Evolutionary conservation across 2,329 filamentous ascomycete species (phyloP).

Genomic region (Phoma herbarum): DNA sequence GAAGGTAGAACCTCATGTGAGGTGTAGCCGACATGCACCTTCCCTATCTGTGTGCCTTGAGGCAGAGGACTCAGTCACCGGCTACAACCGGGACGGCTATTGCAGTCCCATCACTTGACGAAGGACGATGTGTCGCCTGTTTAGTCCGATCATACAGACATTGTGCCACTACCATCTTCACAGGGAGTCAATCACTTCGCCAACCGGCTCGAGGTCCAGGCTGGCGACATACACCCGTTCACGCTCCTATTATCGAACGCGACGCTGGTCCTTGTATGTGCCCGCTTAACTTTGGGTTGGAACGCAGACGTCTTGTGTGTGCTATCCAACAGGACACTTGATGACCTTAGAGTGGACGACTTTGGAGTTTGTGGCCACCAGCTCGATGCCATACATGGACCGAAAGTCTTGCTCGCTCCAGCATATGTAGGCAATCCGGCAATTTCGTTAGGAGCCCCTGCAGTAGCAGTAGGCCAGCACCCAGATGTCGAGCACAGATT

Average conservation of each 20-base stretch:
- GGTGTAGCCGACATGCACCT: slow-evolving; percentile 1
- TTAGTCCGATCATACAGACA: background rate
- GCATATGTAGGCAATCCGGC: slow-evolving; percentile 21
- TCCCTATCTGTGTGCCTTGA: slow-evolving; percentile 1
- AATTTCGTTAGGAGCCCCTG: background rate
- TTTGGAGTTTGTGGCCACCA: slow-evolving; percentile 27
- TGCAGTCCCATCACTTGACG: background rate
- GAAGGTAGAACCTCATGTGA: background rate
- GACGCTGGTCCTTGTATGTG: background rate
- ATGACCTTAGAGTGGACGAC: slow-evolving; percentile 7
- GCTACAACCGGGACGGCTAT: slow-evolving; percentile 2
- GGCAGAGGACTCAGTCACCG: background rate
- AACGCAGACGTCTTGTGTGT: slow-evolving; percentile 21
- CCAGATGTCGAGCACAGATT: slow-evolving; percentile 36
- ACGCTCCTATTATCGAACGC: slow-evolving; percentile 1
- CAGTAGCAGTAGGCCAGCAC: slow-evolving; percentile 27
- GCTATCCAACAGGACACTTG: slow-evolving; percentile 2
- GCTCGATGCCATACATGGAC: slow-evolving; percentile 23
- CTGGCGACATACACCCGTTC: slow-evolving; percentile 15
- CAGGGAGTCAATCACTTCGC: background rate
- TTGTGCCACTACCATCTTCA: background rate
- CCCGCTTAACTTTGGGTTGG: slow-evolving; percentile 3
- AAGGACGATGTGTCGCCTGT: background rate
- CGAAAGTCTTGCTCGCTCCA: slow-evolving; percentile 4
- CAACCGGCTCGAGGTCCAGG: slow-evolving; percentile 4